These are phyloP conservation scores for Trametes punicea DNA, from an alignment of 768 basidiomycete species.

Conservation along the genomic window DNA sequence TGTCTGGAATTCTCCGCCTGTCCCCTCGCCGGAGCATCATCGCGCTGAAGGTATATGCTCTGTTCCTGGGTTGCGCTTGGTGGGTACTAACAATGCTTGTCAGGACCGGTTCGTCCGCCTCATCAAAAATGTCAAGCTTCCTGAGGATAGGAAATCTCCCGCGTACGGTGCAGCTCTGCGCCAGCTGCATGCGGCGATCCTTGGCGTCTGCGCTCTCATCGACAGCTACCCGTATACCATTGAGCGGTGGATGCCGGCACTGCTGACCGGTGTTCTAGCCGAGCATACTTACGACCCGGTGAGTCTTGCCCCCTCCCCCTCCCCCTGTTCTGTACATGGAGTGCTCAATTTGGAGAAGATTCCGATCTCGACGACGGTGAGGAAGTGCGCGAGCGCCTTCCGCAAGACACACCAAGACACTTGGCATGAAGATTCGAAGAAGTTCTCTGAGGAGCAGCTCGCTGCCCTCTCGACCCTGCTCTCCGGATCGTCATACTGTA, in stretches of 20 bases:
- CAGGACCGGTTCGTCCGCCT: constrained; percentile 80
- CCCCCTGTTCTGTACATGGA: not conserved
- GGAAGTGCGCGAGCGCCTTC: constrained; percentile 76
- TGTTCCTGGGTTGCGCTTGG: constrained; percentile 11
- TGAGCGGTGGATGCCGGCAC: constrained; percentile 88
- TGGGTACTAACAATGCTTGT: constrained; percentile 14
- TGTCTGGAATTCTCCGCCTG: constrained; percentile 80
- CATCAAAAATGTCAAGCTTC: constrained; percentile 64
- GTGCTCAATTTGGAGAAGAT: constrained; percentile 41
- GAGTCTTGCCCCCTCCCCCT: too few relatives aligned
- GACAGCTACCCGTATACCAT: constrained; percentile 96
- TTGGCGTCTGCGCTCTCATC: constrained; percentile 91
- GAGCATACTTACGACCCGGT: constrained; percentile 87
- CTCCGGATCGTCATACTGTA: constrained; percentile 83
- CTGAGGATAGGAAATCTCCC: constrained; percentile 54
- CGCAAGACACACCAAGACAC: constrained; percentile 85
- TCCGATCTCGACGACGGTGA: constrained; percentile 81
- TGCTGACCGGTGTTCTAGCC: constrained; percentile 73
- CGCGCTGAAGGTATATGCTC: constrained; percentile 56
- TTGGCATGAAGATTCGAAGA: constrained; percentile 85
- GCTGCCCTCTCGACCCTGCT: constrained; percentile 78
- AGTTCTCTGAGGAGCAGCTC: constrained; percentile 84
- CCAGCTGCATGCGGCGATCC: constrained; percentile 83
- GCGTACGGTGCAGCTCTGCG: constrained; percentile 69
- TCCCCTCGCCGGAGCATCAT: constrained; percentile 77